Percentiles rank a stretch among this genome's conserved stretches.
These are phyloP conservation scores for Plenodomus biglobosus DNA, from an alignment of 2,329 filamentous ascomycete species.

Conservation along the genomic window DNA sequence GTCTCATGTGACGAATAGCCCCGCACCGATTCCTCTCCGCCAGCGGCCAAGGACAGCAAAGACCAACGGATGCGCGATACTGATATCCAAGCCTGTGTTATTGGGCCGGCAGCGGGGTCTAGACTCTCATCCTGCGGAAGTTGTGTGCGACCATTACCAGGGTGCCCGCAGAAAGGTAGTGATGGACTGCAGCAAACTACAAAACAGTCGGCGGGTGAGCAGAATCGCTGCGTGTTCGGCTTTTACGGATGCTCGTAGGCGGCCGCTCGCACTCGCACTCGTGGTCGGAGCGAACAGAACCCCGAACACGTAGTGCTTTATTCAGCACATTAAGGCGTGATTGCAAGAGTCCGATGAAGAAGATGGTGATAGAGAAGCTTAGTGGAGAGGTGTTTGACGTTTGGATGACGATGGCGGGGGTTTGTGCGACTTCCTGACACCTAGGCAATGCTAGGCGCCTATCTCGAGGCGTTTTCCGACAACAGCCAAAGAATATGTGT, in stretches of 20 bases:
- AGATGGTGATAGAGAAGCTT: not conserved
- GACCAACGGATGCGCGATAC: conserved; percentile 5
- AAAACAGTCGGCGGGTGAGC: no score
- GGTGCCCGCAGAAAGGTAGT: conserved; percentile 5
- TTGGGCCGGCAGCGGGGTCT: conserved; percentile 21
- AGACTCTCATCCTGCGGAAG: conserved; percentile 16
- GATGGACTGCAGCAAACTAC: not conserved
- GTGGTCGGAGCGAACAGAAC: conserved; percentile 6
- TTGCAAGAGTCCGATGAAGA: conserved; percentile 1
- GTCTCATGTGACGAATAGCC: conserved; percentile 14
- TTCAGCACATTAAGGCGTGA: not conserved
- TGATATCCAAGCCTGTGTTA: conserved; percentile 6
- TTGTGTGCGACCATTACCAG: conserved; percentile 10
- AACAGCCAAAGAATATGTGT: conserved; percentile 16
- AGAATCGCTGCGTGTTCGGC: not conserved
- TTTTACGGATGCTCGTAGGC: not conserved
- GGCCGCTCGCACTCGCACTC: not conserved
- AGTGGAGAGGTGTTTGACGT: conserved; percentile 2
- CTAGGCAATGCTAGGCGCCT: conserved; percentile 22
- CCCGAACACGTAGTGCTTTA: conserved; percentile 6
- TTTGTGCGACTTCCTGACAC: conserved; percentile 10
- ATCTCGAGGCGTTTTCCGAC: conserved; percentile 9
- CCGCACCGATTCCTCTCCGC: conserved; percentile 17
- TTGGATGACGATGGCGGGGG: conserved; percentile 23
- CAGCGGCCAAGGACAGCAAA: conserved; percentile 22